A percentile compares a stretch with the other conserved stretches of the same genome.
These are phyloP conservation scores for Xylaria sp. DNA, from an alignment of 2,329 filamentous ascomycete species.

Conservation along the genomic window DNA sequence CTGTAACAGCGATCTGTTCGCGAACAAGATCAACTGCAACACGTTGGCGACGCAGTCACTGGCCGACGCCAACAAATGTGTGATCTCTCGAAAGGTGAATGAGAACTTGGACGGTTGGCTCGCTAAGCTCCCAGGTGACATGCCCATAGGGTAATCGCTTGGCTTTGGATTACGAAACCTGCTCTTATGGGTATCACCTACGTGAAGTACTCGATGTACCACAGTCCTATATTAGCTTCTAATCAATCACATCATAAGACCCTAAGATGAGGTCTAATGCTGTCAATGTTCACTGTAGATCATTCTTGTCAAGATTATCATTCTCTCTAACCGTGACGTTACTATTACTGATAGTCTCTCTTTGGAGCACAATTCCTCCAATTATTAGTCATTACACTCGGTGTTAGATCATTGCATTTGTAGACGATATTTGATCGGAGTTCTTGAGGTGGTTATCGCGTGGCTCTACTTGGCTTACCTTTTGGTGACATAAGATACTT, in stretches of 20 bases:
- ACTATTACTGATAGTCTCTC: neutral
- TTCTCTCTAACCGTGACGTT: neutral
- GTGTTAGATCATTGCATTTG: too few relatives aligned
- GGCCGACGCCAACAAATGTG: conserved; percentile 50
- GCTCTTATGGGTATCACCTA: conserved; percentile 14
- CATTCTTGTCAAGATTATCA: neutral
- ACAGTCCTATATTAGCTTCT: neutral
- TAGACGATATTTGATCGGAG: too few relatives aligned
- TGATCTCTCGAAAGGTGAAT: conserved; percentile 44
- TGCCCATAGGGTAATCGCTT: conserved; percentile 42
- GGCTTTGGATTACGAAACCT: neutral
- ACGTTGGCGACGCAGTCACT: conserved; percentile 47
- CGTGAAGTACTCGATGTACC: neutral
- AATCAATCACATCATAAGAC: neutral
- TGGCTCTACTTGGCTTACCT: too few relatives aligned
- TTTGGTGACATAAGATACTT: too few relatives aligned
- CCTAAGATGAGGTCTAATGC: neutral
- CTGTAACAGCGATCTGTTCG: conserved; percentile 51
- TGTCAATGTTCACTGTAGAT: neutral
- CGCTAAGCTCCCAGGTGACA: conserved; percentile 43
- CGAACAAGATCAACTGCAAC: conserved; percentile 47
- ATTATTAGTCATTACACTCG: too few relatives aligned
- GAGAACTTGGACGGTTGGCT: conserved; percentile 53
- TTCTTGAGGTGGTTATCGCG: too few relatives aligned
- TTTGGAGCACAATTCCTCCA: neutral